Conservation (phyloP, 495 filamentous ascomycete species). For the Penicillium subrubescens region DNA sequence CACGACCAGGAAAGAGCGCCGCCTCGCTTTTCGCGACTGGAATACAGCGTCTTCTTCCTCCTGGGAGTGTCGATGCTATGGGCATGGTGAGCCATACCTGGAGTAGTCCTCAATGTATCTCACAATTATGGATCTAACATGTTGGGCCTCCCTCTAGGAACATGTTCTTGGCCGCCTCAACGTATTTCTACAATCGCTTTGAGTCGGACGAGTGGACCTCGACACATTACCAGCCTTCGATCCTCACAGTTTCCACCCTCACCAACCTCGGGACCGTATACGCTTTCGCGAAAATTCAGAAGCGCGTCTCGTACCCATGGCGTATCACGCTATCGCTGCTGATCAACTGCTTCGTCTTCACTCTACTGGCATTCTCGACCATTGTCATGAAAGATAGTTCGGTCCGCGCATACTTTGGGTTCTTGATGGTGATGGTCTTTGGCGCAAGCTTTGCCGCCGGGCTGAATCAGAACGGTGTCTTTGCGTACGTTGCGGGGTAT, state of each 20-base stretch:
- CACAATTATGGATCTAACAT: neutral
- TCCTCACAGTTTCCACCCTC: slow-evolving; percentile 80
- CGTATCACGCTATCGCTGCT: slow-evolving; percentile 75
- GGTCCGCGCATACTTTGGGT: slow-evolving; percentile 68
- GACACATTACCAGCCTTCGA: slow-evolving; percentile 81
- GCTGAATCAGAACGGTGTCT: slow-evolving; percentile 90
- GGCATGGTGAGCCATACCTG: slow-evolving; percentile 70
- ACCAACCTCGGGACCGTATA: slow-evolving; percentile 75
- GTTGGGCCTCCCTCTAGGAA: slow-evolving; percentile 60
- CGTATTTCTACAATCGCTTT: slow-evolving; percentile 90
- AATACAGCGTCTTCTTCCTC: slow-evolving; percentile 84
- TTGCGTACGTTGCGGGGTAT: slow-evolving; percentile 87
- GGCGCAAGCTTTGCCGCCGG: slow-evolving; percentile 75
- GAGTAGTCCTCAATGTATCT: neutral
- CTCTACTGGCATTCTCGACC: slow-evolving; percentile 79
- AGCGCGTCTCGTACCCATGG: slow-evolving; percentile 77
- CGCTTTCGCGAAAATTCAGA: slow-evolving; percentile 76
- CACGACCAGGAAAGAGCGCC: slow-evolving; percentile 13
- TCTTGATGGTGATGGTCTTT: slow-evolving; percentile 84
- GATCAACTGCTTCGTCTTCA: slow-evolving; percentile 72
- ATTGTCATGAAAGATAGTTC: slow-evolving; percentile 60
- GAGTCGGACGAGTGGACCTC: slow-evolving; percentile 66
- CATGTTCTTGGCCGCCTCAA: slow-evolving; percentile 95
- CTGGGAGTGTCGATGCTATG: slow-evolving; percentile 93
- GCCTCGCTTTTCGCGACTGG: slow-evolving; percentile 68